A percentile compares a stretch with the other conserved stretches of the same genome.
phyloP scores from a whole-genome alignment of 768 basidiomycete species.

The Amanita pseudoporphyria region DNA sequence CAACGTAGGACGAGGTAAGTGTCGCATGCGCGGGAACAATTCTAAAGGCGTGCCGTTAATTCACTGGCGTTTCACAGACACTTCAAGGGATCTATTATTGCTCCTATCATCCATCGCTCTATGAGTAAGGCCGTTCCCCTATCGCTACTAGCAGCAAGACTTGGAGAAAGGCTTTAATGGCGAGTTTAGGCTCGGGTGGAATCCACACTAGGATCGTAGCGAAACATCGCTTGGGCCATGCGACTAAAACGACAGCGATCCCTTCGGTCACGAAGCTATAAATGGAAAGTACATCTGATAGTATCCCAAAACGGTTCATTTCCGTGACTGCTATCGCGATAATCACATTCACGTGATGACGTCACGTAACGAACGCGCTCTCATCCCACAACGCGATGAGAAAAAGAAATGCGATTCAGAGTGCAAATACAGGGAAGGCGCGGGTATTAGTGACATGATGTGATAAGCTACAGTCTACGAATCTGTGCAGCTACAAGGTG shows the following conservation, averaged over 20 bases:
- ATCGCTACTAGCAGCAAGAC: no score
- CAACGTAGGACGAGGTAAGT: neutral
- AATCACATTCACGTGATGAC: conserved; percentile 8
- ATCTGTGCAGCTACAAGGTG: conserved; percentile 1
- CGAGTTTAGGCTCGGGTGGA: neutral
- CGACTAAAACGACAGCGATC: neutral
- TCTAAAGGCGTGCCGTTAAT: neutral
- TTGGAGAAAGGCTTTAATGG: neutral
- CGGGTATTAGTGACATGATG: neutral
- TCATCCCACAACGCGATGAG: neutral
- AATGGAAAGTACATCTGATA: neutral
- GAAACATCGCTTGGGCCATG: neutral
- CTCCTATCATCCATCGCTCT: neutral
- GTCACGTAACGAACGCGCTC: conserved; percentile 8
- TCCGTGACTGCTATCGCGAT: conserved; percentile 5
- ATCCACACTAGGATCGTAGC: neutral
- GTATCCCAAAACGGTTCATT: neutral
- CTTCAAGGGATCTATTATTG: neutral
- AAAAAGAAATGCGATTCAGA: neutral
- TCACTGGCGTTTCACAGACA: no score
- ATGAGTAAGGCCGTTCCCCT: neutral
- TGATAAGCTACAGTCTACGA: conserved; percentile 4
- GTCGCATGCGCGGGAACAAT: neutral
- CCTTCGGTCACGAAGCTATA: neutral
- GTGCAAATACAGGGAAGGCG: neutral